Conservation (phyloP, 495 filamentous ascomycete genomes). For the Penicillium nucicola region DNA sequence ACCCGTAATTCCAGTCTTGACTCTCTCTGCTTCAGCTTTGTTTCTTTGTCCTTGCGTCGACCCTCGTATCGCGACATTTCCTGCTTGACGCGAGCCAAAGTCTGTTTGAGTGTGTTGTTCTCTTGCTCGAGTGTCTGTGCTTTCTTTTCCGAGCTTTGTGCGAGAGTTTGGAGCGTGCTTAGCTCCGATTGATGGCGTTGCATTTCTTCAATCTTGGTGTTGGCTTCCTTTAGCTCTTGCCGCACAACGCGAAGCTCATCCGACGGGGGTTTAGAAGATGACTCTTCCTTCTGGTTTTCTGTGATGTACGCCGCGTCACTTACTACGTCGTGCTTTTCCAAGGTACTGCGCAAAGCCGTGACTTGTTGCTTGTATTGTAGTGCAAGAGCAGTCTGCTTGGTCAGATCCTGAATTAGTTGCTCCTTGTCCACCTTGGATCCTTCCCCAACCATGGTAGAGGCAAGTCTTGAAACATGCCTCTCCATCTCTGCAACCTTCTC, state of each 20-base stretch:
- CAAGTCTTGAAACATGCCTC: conserved; percentile 56
- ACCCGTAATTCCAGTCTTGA: conserved; percentile 44
- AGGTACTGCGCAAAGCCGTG: conserved; percentile 53
- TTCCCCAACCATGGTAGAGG: conserved; percentile 50
- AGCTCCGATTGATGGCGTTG: conserved; percentile 50
- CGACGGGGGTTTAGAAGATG: conserved; percentile 39
- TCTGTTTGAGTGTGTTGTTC: conserved; percentile 49
- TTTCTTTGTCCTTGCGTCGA: conserved; percentile 49
- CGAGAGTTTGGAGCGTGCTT: conserved; percentile 49
- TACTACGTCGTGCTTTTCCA: conserved; percentile 47
- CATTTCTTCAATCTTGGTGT: conserved; percentile 59
- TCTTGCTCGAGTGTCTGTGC: conserved; percentile 58
- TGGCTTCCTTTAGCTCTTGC: conserved; percentile 53
- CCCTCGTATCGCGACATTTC: conserved; percentile 52
- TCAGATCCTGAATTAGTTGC: conserved; percentile 54
- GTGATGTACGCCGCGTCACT: conserved; percentile 37
- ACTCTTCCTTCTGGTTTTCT: conserved; percentile 45
- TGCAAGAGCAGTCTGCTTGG: conserved; percentile 65
- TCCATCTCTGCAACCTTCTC: conserved; percentile 53
- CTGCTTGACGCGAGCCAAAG: conserved; percentile 49
- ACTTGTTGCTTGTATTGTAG: conserved; percentile 66
- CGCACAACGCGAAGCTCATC: conserved; percentile 39
- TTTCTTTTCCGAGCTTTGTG: conserved; percentile 64
- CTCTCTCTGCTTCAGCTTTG: conserved; percentile 47
- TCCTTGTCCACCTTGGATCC: conserved; percentile 45